Evolutionary conservation across 2,329 filamentous ascomycete species (phyloP), one percentile per base, ranked within the genome.

Genomic region (Sarocladium kiliense): DNA sequence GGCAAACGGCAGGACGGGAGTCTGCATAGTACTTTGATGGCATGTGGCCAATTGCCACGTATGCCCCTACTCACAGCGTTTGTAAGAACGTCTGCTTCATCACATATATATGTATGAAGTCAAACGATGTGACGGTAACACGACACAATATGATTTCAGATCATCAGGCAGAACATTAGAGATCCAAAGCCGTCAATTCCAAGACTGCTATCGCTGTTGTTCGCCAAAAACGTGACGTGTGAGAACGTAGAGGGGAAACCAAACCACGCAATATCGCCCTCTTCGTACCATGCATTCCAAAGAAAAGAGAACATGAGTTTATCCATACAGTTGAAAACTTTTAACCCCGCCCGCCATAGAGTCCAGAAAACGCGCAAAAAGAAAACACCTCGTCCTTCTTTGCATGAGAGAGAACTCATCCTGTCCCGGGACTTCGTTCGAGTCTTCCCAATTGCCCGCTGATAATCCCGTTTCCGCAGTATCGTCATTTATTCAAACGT

Each of bases 401-500:
- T 9, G n/a, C 19, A 10, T 39, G 18, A 44, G 39, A 11, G n/a
- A 21, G 21, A 18, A 14, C 23, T 21, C 39, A 44, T 23, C 39
- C 23, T 23, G n/a, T 12, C 30, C 39, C 36, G n/a, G 11, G n/a
- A 6, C 30, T 34, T 39, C 36, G 6, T 10, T 18, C n/a, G 6
- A 18, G 6, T 9, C 36, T 39, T 9, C 16, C n/a, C 36, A 6
- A 16, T 39, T 21, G 7, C n/a, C 19, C 19, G 18, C 18, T 21
- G n/a, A 44, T 18, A 10, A 14, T 44, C 12, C 10, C 19, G 19
- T 23, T 23, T 18, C 14, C 23, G 39, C 19, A 6, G 4, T 30
- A 9, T 44, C 41, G 18, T 19, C 12, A 27, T 26, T 12, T 18
- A 30, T 32, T 39, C 51, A 81, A 57, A 80, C 73, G 72, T 85